Conservation (phyloP, 1,284 basidiomycete species). For the Pseudozyma thailandica region DNA sequence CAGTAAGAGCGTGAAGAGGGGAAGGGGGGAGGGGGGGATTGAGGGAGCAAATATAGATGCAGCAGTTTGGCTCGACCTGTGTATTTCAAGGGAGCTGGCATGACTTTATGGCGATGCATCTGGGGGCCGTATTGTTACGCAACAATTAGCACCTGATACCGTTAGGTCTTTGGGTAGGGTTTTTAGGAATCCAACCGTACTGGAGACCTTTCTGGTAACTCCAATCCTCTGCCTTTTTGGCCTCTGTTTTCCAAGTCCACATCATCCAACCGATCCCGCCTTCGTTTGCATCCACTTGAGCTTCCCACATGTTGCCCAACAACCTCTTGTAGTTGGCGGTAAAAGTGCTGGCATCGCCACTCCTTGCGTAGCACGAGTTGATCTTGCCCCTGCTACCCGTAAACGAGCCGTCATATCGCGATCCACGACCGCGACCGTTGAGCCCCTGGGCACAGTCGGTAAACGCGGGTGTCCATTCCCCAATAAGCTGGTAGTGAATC, state of each 20-base stretch:
- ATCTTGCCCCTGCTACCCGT: slow-evolving; percentile 67
- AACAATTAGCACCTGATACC: slow-evolving; percentile 30
- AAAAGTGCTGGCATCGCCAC: slow-evolving; percentile 79
- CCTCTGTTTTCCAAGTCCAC: slow-evolving; percentile 82
- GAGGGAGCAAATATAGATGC: neutral
- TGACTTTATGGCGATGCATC: neutral
- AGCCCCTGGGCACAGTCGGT: slow-evolving; percentile 88
- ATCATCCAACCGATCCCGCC: slow-evolving; percentile 78
- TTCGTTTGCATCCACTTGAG: slow-evolving; percentile 72
- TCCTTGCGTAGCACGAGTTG: slow-evolving; percentile 79
- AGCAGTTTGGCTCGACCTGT: slow-evolving; percentile 8
- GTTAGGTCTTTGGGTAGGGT: slow-evolving; percentile 46
- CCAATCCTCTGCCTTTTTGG: slow-evolving; percentile 62
- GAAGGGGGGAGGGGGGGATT: neutral
- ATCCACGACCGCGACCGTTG: slow-evolving; percentile 74
- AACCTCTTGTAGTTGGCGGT: slow-evolving; percentile 83
- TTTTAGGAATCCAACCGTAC: slow-evolving; percentile 60
- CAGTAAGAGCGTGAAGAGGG: too few relatives aligned
- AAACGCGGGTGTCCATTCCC: slow-evolving; percentile 72
- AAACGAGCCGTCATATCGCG: slow-evolving; percentile 82
- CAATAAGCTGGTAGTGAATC: slow-evolving; percentile 61
- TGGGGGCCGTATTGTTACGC: too few relatives aligned
- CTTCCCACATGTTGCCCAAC: slow-evolving; percentile 84
- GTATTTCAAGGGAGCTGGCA: slow-evolving; percentile 11
- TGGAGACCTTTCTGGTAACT: slow-evolving; percentile 65